Percentiles rank a stretch among this genome's conserved stretches.
These are phyloP conservation scores for Coccomyxa sp. DNA, from an alignment of 139 green algal genomes.

Conservation along the genomic window DNA sequence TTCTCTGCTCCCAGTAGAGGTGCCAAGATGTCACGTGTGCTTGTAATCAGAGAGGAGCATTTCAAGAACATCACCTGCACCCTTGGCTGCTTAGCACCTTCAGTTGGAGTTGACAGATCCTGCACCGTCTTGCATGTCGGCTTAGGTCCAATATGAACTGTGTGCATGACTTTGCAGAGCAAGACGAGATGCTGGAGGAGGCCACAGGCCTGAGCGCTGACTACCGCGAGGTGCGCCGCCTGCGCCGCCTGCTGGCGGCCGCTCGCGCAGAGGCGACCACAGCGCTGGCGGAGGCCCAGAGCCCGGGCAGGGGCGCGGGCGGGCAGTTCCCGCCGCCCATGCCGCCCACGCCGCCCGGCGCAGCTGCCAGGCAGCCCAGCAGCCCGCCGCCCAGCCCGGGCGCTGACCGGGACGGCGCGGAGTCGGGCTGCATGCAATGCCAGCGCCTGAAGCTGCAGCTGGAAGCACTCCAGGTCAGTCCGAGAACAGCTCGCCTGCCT, in stretches of 20 bases:
- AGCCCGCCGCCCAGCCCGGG: too few relatives aligned
- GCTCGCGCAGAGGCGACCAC: conserved; percentile 21
- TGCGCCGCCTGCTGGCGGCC: conserved; percentile 17
- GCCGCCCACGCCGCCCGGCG: too few relatives aligned
- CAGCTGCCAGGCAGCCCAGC: background rate
- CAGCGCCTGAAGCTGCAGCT: too few relatives aligned
- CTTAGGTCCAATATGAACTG: background rate
- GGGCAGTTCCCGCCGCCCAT: background rate
- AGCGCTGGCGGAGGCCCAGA: conserved; percentile 19
- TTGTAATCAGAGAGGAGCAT: background rate
- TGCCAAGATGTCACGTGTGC: background rate
- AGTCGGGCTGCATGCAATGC: too few relatives aligned
- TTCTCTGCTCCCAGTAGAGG: background rate
- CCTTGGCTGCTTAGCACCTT: background rate
- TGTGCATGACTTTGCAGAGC: conserved; percentile 9
- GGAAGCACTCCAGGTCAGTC: too few relatives aligned
- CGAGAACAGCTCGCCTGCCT: too few relatives aligned
- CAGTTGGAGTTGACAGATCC: background rate
- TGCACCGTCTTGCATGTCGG: background rate
- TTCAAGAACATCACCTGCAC: background rate
- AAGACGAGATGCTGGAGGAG: conserved; percentile 24
- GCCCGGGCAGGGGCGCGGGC: too few relatives aligned
- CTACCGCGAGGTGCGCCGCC: conserved; percentile 24
- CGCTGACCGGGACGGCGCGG: too few relatives aligned
- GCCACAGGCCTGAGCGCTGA: conserved; percentile 18